These are phyloP conservation scores for Microdochium trichocladiopsis DNA, from an alignment of 2,329 filamentous ascomycete genomes.

Conservation along the genomic window DNA sequence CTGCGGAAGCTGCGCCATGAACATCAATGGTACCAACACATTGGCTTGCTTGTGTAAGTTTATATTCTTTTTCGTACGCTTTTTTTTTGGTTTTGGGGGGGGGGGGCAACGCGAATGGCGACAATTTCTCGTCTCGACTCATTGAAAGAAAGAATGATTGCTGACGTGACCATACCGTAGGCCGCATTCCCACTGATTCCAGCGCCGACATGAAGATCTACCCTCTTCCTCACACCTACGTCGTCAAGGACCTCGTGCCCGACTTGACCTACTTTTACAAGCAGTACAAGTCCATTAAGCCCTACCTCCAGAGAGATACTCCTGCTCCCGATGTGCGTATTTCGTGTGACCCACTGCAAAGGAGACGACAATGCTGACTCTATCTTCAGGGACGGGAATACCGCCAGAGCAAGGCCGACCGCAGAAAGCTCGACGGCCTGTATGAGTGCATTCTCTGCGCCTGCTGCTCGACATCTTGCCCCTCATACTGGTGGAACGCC, in stretches of 20 bases:
- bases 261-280: conserved; percentile 99
- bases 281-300: conserved; percentile 99
- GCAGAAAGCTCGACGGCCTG: conserved; percentile 92
- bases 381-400: conserved; percentile 72
- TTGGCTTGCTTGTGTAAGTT: conserved; percentile 91
- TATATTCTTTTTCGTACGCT: too few species aligned
- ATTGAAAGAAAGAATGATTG: too few species aligned
- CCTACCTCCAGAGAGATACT: conserved; percentile 88
- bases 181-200: conserved; percentile 85
- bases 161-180: conserved; percentile 38
- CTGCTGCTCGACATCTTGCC: conserved; percentile 98
- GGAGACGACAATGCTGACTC: conserved; percentile 5
- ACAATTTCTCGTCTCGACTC: too few species aligned
- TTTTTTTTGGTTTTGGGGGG: too few species aligned
- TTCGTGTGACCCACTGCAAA: neutral
- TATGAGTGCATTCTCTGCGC: conserved; percentile 99
- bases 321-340: conserved; percentile 71
- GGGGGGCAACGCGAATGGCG: too few species aligned
- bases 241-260: conserved; percentile 97
- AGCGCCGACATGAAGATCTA: conserved; percentile 86
- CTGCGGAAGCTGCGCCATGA: conserved; percentile 98
- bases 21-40: conserved; percentile 98
- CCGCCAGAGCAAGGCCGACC: conserved; percentile 85
- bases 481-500: conserved; percentile 99
- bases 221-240: conserved; percentile 95